Percentiles rank a stretch among this genome's conserved stretches.
phyloP scores from a whole-genome alignment of 768 basidiomycete species.

The Hortiboletus flavorubellus region DNA sequence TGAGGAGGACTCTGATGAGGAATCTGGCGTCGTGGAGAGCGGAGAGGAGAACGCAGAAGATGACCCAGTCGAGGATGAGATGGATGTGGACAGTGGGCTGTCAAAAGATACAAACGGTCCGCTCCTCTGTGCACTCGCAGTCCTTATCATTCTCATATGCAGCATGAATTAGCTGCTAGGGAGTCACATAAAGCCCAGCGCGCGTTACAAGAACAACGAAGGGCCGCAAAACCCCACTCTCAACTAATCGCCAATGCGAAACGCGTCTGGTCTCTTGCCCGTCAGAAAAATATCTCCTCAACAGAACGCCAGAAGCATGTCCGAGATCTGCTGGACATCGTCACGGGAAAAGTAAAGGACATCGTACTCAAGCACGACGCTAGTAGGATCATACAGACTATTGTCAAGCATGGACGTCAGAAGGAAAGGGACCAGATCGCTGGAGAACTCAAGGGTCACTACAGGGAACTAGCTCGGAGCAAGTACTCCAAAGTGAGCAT shows the following conservation, averaged over 20 bases:
- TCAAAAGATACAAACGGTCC: slow-evolving; percentile 61
- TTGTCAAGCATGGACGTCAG: slow-evolving; percentile 78
- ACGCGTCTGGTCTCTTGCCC: slow-evolving; percentile 70
- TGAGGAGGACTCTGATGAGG: slow-evolving; percentile 37
- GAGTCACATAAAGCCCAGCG: slow-evolving; percentile 76
- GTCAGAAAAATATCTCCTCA: slow-evolving; percentile 65
- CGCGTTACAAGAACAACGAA: slow-evolving; percentile 61
- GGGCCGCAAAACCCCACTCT: slow-evolving; percentile 76
- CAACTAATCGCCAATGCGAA: slow-evolving; percentile 68
- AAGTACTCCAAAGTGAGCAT: slow-evolving; percentile 82
- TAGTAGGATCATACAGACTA: slow-evolving; percentile 76
- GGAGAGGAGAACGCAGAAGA: slow-evolving; percentile 24
- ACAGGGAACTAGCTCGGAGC: slow-evolving; percentile 72
- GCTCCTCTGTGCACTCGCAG: slow-evolving; percentile 12
- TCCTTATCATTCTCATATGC: slow-evolving; percentile 6
- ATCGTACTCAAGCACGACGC: slow-evolving; percentile 92
- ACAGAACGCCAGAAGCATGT: slow-evolving; percentile 75
- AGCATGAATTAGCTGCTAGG: slow-evolving; percentile 43
- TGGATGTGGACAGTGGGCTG: slow-evolving; percentile 25
- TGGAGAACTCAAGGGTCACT: slow-evolving; percentile 76
- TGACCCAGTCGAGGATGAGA: slow-evolving; percentile 28
- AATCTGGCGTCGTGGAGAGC: slow-evolving; percentile 34
- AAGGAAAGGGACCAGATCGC: slow-evolving; percentile 79
- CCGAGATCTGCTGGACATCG: slow-evolving; percentile 66
- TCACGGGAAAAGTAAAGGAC: slow-evolving; percentile 80